These are phyloP conservation scores for Starmera amethionina DNA, from an alignment of 805 yeast genomes.

Conservation along the genomic window DNA sequence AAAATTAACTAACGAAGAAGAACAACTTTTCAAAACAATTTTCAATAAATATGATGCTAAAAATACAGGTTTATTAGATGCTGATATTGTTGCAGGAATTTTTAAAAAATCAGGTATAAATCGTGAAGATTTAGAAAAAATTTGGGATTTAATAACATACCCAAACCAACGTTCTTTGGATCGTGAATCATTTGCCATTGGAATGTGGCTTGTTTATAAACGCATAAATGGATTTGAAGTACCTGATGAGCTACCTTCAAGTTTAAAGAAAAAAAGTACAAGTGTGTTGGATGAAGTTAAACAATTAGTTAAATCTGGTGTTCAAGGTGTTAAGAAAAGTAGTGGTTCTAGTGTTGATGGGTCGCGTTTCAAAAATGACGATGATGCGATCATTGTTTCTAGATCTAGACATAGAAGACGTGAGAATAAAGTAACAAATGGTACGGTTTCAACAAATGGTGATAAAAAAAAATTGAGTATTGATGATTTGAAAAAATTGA, in stretches of 20 bases:
- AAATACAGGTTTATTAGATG: conserved; percentile 61
- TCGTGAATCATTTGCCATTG: conserved; percentile 90
- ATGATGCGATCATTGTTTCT: conserved; percentile 34
- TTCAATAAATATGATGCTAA: conserved; percentile 83
- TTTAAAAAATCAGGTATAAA: conserved; percentile 86
- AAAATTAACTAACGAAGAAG: conserved; percentile 65
- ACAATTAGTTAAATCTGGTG: conserved; percentile 9
- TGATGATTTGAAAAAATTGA: conserved; percentile 52
- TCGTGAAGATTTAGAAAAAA: conserved; percentile 78
- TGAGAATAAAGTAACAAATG: not conserved
- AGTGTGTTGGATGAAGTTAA: conserved; percentile 70
- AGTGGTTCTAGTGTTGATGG: conserved; percentile 19
- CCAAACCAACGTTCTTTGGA: conserved; percentile 80
- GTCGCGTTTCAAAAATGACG: conserved; percentile 69
- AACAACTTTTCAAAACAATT: conserved; percentile 74
- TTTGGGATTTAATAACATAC: conserved; percentile 85
- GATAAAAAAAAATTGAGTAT: conserved; percentile 20
- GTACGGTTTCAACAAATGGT: not conserved
- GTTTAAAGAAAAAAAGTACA: conserved; percentile 80
- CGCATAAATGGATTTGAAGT: conserved; percentile 77
- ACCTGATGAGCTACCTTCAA: conserved; percentile 79
- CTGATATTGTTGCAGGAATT: conserved; percentile 78
- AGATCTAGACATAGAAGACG: conserved; percentile 20
- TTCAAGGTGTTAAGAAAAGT: conserved; percentile 14
- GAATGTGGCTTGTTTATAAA: conserved; percentile 93